Evolutionary conservation across 495 filamentous ascomycete species (phyloP).

Genomic region (Daldinia concentrica): DNA sequence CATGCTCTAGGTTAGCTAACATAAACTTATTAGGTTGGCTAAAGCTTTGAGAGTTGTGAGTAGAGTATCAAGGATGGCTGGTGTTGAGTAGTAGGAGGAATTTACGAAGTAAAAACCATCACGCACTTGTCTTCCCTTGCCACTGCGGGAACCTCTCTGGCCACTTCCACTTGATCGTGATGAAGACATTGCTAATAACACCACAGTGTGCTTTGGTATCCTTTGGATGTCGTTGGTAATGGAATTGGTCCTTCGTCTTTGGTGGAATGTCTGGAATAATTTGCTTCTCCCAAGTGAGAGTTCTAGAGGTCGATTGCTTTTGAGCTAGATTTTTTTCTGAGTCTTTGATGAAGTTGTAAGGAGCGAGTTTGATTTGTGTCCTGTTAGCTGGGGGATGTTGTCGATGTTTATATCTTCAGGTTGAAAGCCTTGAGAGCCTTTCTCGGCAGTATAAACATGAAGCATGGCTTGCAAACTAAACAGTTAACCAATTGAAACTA

Average conservation of each 20-base stretch:
- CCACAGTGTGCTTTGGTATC: background rate
- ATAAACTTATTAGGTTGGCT: background rate
- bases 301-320: background rate
- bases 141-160: slow-evolving; percentile 28
- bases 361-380: slow-evolving; percentile 7
- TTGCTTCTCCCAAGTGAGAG: background rate
- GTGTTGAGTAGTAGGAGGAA: slow-evolving; percentile 14
- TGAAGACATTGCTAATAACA: slow-evolving; percentile 36
- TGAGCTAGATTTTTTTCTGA: background rate
- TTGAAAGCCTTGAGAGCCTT: background rate
- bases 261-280: background rate
- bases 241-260: background rate
- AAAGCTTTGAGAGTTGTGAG: background rate
- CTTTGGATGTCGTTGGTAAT: background rate
- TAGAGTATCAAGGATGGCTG: slow-evolving; percentile 2
- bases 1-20: slow-evolving; percentile 10
- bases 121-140: slow-evolving; percentile 43
- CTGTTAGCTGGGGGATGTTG: background rate
- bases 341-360: background rate
- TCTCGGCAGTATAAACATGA: background rate
- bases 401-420: slow-evolving; percentile 34
- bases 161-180: slow-evolving; percentile 28
- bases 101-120: slow-evolving; percentile 45
- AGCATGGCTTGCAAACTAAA: background rate
- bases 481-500: slow-evolving; percentile 7